Conservation (phyloP, 306 rosid genomes). For the Cucumis cinereus region DNA sequence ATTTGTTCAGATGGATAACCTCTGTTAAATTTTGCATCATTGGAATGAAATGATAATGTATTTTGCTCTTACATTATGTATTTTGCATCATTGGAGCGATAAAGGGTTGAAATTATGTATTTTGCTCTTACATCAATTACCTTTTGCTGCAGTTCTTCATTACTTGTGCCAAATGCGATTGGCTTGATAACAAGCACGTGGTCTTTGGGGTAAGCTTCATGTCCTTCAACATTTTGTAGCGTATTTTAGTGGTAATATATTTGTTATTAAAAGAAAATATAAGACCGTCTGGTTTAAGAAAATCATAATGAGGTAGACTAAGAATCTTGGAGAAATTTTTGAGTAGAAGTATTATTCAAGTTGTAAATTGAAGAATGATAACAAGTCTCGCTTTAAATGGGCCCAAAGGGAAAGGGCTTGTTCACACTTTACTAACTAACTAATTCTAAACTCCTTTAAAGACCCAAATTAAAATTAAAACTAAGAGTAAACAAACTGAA, state of each 20-base stretch:
- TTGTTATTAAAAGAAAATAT: not conserved
- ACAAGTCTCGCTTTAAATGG: no score
- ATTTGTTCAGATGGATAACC: not conserved
- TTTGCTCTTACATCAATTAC: not conserved
- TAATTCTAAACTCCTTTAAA: no score
- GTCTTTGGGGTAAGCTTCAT: slow-evolving; percentile 79
- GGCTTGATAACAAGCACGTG: slow-evolving; percentile 98
- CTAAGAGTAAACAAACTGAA: no score
- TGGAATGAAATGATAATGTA: not conserved
- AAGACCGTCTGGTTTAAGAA: not conserved
- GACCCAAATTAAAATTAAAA: no score
- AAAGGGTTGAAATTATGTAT: not conserved
- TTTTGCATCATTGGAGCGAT: not conserved
- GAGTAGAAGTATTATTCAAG: no score
- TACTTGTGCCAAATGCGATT: slow-evolving; percentile 90
- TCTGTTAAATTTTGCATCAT: not conserved
- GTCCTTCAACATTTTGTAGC: slow-evolving; percentile 7
- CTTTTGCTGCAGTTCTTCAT: slow-evolving; percentile 58
- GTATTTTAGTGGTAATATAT: not conserved
- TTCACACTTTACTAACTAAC: no score
- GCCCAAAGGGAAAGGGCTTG: no score
- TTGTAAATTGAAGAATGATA: no score
- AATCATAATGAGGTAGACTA: no score
- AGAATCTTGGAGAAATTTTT: no score
- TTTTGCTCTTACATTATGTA: not conserved